Evolutionary conservation across 345 rosid genomes (phyloP).

Genomic region (Hirschfeldia incana): DNA sequence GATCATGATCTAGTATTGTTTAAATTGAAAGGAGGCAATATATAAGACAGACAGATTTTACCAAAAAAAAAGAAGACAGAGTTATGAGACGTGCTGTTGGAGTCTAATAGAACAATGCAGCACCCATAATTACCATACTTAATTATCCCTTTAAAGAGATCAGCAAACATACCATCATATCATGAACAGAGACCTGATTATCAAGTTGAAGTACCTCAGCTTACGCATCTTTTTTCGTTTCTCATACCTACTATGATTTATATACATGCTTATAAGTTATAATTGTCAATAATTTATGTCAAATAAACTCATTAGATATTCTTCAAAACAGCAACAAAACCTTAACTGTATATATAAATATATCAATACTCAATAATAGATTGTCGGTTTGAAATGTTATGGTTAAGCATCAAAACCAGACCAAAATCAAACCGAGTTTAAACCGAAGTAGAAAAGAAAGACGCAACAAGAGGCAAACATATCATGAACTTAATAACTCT

Average conservation of each 20-base stretch:
- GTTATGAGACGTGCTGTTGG: constrained; percentile 28
- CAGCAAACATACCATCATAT: constrained; percentile 29
- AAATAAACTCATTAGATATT: too few species aligned
- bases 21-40: neutral
- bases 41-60: neutral
- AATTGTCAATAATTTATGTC: too few species aligned
- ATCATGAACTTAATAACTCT: constrained; percentile 61
- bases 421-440: neutral
- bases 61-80: neutral
- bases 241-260: too few species aligned
- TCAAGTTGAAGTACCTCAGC: constrained; percentile 12
- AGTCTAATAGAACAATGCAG: constrained; percentile 3
- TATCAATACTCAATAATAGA: neutral
- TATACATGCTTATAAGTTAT: too few species aligned
- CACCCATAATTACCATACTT: constrained; percentile 29
- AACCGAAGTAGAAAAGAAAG: neutral
- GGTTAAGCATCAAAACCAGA: neutral
- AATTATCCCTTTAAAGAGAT: constrained; percentile 20
- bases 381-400: neutral
- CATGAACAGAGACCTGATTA: constrained; percentile 13
- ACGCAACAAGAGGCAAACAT: neutral
- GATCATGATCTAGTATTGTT: neutral
- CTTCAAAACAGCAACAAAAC: neutral
- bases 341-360: too few species aligned
- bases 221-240: neutral